Conservation (phyloP, 2,329 filamentous ascomycete genomes). For the Trichoderma oligosporum region DNA sequence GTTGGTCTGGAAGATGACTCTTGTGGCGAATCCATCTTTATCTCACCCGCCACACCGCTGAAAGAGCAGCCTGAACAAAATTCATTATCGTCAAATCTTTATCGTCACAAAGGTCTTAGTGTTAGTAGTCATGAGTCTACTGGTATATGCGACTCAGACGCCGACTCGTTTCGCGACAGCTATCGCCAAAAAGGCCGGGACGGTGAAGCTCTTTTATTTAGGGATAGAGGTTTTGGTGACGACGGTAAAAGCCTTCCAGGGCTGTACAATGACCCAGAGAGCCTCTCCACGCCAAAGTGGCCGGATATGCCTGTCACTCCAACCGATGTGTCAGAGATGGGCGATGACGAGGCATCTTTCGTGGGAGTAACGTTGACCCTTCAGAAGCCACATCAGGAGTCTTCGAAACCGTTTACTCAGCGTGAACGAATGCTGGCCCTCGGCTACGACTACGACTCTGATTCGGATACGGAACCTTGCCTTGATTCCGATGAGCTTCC, state of each 20-base stretch:
- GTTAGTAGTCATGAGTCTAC: constrained; percentile 17
- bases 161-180: constrained; percentile 32
- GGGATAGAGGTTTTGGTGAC: constrained; percentile 34
- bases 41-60: constrained; percentile 12
- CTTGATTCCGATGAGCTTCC: constrained; percentile 10
- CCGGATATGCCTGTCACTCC: background rate
- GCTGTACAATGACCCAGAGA: constrained; percentile 21
- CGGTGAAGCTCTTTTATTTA: constrained; percentile 39
- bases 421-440: constrained; percentile 25
- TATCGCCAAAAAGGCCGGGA: constrained; percentile 23
- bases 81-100: background rate
- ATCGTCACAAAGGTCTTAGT: constrained; percentile 2
- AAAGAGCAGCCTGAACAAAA: constrained; percentile 2
- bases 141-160: constrained; percentile 28
- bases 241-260: constrained; percentile 34
- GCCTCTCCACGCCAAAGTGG: constrained; percentile 6
- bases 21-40: constrained; percentile 18
- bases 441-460: constrained; percentile 28
- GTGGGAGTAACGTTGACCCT: background rate
- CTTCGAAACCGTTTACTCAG: constrained; percentile 19
- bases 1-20: constrained; percentile 8
- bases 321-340: constrained; percentile 12
- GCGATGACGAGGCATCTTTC: constrained; percentile 4
- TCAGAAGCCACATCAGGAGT: background rate
- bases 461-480: constrained; percentile 19